Evolutionary conservation across 2,329 filamentous ascomycete genomes (phyloP), one percentile per base, ranked within the genome.

Genomic region (Sordariomycetes sp.): DNA sequence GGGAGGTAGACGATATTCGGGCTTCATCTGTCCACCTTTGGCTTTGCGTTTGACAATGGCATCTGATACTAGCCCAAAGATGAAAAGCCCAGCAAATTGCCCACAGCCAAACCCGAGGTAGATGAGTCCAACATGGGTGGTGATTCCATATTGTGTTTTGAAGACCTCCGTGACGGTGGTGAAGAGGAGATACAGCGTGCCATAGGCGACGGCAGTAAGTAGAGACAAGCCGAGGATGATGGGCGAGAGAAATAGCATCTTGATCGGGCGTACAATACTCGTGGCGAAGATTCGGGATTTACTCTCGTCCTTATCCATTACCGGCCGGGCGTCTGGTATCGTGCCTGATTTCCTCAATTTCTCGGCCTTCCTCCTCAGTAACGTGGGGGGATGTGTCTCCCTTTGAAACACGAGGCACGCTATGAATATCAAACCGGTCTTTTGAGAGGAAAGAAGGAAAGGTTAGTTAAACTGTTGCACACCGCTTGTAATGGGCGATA

Each of bases 161-260:
- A 82, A 83, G n/a, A 78, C 74, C 39, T 65, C 59, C 2, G 68
- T 63, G 15, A 72, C 55, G 0, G 67, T 61, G 4, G 60, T 66
- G 4, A 72, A 59, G 43, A 68, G 61, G 45, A 72, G 66, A 46
- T 80, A 81, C 0, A 79, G 46, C 12, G 79, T 69, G 0, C 74
- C 76, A 42, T 77, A 80, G 38, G 67, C 66, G 43, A 83, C 78
- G 21, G 66, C 71, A 4, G 75, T 70, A 48, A 82, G 83, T 12
- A 33, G 20, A 14, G 31, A 23, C n/a, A 33, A 14, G 31, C 14
- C n/a, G 20, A 33, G 19, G 11, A 33, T 10, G 18, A 33, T 33
- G 19, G 31, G 31, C 12, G 19, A 25, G 14, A 21, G 18, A 4
- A 33, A n/a, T 8, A 33, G 31, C 20, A 33, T n/a, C 9, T 21